phyloP scores from a whole-genome alignment of 2,329 filamentous ascomycete species.

The Trichoderma pleuroti region DNA sequence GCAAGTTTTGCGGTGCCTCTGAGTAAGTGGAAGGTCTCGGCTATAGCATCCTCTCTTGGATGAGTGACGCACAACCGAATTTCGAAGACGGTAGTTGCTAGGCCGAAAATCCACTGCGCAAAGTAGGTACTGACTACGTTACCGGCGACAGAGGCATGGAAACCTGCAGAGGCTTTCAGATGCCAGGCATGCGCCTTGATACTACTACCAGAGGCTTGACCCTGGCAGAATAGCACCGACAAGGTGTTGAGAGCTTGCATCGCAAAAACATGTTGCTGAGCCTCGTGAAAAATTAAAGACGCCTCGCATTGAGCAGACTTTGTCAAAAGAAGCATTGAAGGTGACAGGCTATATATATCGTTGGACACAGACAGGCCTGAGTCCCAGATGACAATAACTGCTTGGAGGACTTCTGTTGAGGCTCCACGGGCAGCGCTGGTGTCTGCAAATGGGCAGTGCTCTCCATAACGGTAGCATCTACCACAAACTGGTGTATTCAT shows the following conservation, averaged over 20 bases:
- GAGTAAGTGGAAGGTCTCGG: background rate
- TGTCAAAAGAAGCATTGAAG: background rate
- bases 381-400: background rate
- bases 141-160: background rate
- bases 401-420: background rate
- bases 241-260: background rate
- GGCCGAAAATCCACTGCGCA: background rate
- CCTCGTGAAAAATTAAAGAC: background rate
- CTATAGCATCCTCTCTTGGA: background rate
- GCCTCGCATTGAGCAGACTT: background rate
- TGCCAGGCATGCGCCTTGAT: background rate
- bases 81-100: background rate
- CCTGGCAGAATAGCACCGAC: background rate
- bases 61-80: background rate
- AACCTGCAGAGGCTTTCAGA: background rate
- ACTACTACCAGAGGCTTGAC: background rate
- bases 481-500: background rate
- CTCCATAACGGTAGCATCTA: background rate
- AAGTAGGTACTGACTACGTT: background rate
- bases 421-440: background rate
- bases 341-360: background rate
- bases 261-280: background rate
- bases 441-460: background rate
- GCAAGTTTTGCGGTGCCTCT: background rate
- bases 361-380: background rate